Evolutionary conservation across 495 filamentous ascomycete species (phyloP).

Genomic region (Annulohypoxylon moriforme): DNA sequence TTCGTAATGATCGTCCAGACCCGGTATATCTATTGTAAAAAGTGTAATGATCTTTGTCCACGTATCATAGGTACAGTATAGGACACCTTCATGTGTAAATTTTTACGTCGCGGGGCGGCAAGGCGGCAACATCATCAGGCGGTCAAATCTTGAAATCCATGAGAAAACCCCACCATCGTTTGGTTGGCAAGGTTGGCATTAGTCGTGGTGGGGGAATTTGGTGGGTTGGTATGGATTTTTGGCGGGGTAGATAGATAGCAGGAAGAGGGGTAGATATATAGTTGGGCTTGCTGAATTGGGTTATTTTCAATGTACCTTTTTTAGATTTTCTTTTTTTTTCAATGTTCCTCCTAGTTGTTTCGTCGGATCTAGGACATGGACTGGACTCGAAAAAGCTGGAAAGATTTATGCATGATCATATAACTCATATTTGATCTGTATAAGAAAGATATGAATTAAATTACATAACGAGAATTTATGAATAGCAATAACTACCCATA

Average conservation of each 20-base stretch:
- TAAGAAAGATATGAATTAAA: background rate
- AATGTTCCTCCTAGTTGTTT: too few species aligned
- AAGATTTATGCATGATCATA: background rate
- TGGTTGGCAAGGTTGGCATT: slow-evolving; percentile 40
- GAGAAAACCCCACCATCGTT: slow-evolving; percentile 38
- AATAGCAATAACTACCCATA: too few species aligned
- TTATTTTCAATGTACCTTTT: background rate
- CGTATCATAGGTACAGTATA: slow-evolving; percentile 16
- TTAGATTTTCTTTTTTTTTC: background rate
- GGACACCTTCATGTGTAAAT: slow-evolving; percentile 7
- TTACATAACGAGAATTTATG: background rate
- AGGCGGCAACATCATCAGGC: slow-evolving; percentile 37
- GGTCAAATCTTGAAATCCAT: slow-evolving; percentile 14
- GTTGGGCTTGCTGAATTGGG: slow-evolving; percentile 9
- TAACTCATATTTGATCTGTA: background rate
- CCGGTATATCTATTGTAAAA: background rate
- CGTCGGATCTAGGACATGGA: background rate
- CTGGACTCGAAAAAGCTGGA: slow-evolving; percentile 1
- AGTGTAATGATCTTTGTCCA: slow-evolving; percentile 7
- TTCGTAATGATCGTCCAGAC: background rate
- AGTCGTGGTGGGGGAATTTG: slow-evolving; percentile 34
- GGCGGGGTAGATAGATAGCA: slow-evolving; percentile 6
- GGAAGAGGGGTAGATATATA: slow-evolving; percentile 15
- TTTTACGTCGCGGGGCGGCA: slow-evolving; percentile 23
- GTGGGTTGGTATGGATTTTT: slow-evolving; percentile 8